Base-by-base conservation (phyloP, 495 filamentous ascomycete genomes). In the Talaromyces liani region DNA sequence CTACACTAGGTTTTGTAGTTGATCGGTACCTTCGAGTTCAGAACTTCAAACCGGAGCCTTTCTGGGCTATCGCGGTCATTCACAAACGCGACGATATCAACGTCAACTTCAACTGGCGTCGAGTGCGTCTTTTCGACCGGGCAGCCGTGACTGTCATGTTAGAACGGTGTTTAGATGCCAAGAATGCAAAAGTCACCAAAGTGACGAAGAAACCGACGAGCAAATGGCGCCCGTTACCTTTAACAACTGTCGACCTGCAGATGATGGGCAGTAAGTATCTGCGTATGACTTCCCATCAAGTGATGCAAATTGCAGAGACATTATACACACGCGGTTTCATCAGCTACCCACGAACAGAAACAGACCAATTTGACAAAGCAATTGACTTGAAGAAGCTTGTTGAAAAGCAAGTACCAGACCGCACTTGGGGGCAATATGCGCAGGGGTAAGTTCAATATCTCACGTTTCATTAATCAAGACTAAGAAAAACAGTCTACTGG, bases 171-270 rank as follows among this genome's bases (percentile, higher is more conserved):
- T 77, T 98, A 3, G 61, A 72, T 7, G 89, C 92, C n/a, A 89
- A 86, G 62, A 83, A 77, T 6, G 94, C 92, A 24, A 88, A 84
- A 69, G 91, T 98, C 41, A 86, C 76, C 16, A 93, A 90, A 68
- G 87, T 97, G 29, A 85, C 89, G 65, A 88, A 90, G 70, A 97
- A 96, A 72, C 91, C 92, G 1, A 96, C 93, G 18, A 93, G 88
- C 67, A 97, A 95, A 77, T 96, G 88, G 92, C 90, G 91, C 68
- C 94, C 94, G 2, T 71, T 98, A 34, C 94, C 94, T 1, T 79
- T 98, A 67, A 98, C 94, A 0, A 98, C 94, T 0, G 91, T 98
- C n/a, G 95, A 98, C 68, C 77, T 98, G n/a, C 94, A 98, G 70
- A 98, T 97, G 80, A 91, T 92, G 80, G 94, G 95, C 20, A 94